Evolutionary conservation across 805 yeast species (phyloP).

Genomic region (Lipomyces starkeyi): DNA sequence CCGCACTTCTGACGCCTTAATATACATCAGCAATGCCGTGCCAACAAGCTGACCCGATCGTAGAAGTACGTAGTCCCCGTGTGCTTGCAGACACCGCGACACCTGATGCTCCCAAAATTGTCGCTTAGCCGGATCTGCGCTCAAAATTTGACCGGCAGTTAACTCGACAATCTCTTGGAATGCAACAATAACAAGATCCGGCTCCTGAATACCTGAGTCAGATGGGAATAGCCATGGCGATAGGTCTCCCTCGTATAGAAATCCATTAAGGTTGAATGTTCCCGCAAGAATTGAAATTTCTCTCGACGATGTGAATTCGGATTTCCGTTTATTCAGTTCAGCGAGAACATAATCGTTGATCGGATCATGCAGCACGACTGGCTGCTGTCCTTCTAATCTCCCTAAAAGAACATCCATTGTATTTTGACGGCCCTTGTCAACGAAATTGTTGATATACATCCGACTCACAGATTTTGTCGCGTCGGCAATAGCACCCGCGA

Average conservation of each 20-base stretch:
- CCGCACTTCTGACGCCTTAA: constrained; percentile 62
- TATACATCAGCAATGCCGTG: constrained; percentile 73
- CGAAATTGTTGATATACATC: constrained; percentile 93
- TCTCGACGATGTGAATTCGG: constrained; percentile 64
- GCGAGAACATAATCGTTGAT: constrained; percentile 80
- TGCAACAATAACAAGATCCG: constrained; percentile 88
- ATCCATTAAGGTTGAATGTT: constrained; percentile 87
- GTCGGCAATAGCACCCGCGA: constrained; percentile 97
- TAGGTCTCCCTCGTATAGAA: constrained; percentile 62
- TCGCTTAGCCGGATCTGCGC: constrained; percentile 80
- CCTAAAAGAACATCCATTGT: constrained; percentile 89
- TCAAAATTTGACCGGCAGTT: constrained; percentile 87
- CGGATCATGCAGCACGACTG: constrained; percentile 85
- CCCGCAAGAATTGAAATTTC: constrained; percentile 75
- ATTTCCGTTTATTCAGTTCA: constrained; percentile 57
- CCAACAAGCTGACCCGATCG: constrained; percentile 94
- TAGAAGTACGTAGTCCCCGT: constrained; percentile 64
- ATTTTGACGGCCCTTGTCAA: constrained; percentile 88
- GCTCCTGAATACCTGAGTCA: constrained; percentile 51
- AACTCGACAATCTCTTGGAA: constrained; percentile 93
- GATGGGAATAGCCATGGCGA: constrained; percentile 82
- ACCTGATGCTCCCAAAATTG: constrained; percentile 79
- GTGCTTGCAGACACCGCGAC: constrained; percentile 63
- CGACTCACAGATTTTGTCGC: constrained; percentile 95
- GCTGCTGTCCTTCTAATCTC: constrained; percentile 68